Evolutionary conservation across 306 rosid species (phyloP), one percentile per base, ranked within the genome.

Genomic region (Casuarina glauca): DNA sequence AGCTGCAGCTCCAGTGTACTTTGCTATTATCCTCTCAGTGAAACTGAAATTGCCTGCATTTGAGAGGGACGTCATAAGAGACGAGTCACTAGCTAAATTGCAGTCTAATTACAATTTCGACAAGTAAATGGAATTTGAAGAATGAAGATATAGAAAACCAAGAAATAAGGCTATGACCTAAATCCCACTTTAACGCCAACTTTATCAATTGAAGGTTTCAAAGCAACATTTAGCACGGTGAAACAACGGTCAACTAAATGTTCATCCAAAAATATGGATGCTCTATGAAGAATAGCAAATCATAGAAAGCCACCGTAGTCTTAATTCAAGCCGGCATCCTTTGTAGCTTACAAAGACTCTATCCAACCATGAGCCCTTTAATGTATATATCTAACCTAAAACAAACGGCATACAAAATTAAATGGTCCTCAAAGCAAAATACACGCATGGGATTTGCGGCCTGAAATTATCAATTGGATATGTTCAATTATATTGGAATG

Each of bases 1-100:
- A 70, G 96, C 97, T 41, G 99, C 95, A 82, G 99, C 97, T 76
- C 97, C 97, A 52, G 86, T 89, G 83, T 91, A 95, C 87, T 93
- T 95, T 3, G 93, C 94, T 43, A 91, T 76, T 48, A 91, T 46
- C 86, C 97, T 93, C 88, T 90, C 97, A 45, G 80, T 58, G 38
- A 88, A 87, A 82, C 94, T 91, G 85, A 95, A 95, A 78, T 95
- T 95, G 13, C 97, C 98, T 92, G 86, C 88, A 70, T 6, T 63
- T 72, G 61, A 26, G 19, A 51, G 26, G 60, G 4, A 39, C 48
- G 78, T 49, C 72, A 53, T 4, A 48, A 13, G 55, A 78, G 11
- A 26, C 26, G 36, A 19, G n/a, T 11, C 42, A 48, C 49, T 35
- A 17, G 49, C 71, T 41, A 66, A 64, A 41, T 6, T 64, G 38